Conservation (phyloP, 495 filamentous ascomycete genomes). For the Corynascus novoguineensis region DNA sequence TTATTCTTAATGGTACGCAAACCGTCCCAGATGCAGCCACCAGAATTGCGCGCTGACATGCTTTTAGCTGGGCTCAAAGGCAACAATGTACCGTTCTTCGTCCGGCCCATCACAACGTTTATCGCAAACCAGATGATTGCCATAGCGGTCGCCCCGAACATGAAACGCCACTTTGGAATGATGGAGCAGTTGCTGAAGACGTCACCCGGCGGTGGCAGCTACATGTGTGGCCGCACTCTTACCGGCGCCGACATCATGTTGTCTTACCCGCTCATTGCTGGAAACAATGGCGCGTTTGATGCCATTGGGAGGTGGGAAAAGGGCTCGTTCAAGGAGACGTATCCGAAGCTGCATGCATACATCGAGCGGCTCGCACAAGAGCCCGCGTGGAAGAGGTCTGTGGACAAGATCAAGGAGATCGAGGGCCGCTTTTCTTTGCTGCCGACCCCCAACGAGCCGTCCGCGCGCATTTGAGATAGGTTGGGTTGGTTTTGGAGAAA, state of each 20-base stretch:
- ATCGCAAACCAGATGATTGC: constrained; percentile 58
- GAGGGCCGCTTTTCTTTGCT: constrained; percentile 49
- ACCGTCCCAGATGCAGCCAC: neutral
- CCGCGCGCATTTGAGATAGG: constrained; percentile 4
- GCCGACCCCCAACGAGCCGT: constrained; percentile 8
- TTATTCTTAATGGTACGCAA: constrained; percentile 41
- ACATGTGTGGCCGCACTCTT: constrained; percentile 62
- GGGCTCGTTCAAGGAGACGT: constrained; percentile 26
- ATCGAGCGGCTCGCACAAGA: constrained; percentile 53
- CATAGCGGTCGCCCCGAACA: constrained; percentile 56
- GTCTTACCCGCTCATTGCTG: constrained; percentile 63
- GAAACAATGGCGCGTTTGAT: constrained; percentile 52
- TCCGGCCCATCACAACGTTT: constrained; percentile 63
- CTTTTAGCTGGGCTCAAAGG: constrained; percentile 43
- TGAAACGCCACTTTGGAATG: constrained; percentile 62
- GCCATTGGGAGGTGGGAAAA: constrained; percentile 32
- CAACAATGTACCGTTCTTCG: constrained; percentile 68
- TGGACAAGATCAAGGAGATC: constrained; percentile 56
- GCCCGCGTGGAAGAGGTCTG: constrained; percentile 52
- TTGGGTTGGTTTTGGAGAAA: neutral
- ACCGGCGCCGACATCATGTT: constrained; percentile 76
- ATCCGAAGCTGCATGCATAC: constrained; percentile 54
- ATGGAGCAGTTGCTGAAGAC: constrained; percentile 66
- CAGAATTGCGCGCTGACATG: neutral
- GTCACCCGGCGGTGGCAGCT: constrained; percentile 56